Evolutionary conservation across 345 rosid species (phyloP), one percentile per base, ranked within the genome.

Genomic region (Noccaea caerulescens): DNA sequence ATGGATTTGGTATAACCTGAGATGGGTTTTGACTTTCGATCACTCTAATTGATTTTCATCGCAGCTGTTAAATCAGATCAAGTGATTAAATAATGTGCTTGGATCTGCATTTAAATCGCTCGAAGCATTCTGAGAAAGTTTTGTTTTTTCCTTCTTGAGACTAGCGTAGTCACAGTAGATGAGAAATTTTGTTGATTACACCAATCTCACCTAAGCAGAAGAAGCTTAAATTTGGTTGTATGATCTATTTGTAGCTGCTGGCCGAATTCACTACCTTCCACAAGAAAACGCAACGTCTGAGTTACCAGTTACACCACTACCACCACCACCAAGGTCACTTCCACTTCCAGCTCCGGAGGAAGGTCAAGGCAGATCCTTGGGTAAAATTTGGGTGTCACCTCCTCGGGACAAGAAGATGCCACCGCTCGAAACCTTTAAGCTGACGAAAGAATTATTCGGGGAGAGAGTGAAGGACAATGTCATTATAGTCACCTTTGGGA

Each of bases 401-500:
- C 80, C 89, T 4, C 63, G 41, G 3, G 79, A 76, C 63, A 79
- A 86, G 38, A 85, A 88, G 82, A 85, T 94, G 92, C 99, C 98
- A 52, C 80, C 93, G n/a, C 60, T 89, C 45, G 82, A 84, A 79
- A 55, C 81, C 54, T 94, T 94, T 76, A 84, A 54, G 49, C 82
- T 94, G 72, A 89, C 89, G 2, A 88, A 92, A 74, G 79, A 85
- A 59, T 63, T 94, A 73, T 83, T 91, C 61, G 83, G 78, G 75
- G 71, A 85, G 71, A 84, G 98, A 79, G 97, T 74, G 41, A 74
- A 82, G 61, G 88, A 89, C 62, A 85, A 94, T 79, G 86, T 89
- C 33, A 73, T 92, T 14, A 80, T 92, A 76, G 91, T 94, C 66
- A 89, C 98, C 55, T 94, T 91, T 76, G 98, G 98, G 63, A 94